These are phyloP conservation scores for Mytilinidion resinicola DNA, from an alignment of 495 filamentous ascomycete genomes.

Conservation along the genomic window DNA sequence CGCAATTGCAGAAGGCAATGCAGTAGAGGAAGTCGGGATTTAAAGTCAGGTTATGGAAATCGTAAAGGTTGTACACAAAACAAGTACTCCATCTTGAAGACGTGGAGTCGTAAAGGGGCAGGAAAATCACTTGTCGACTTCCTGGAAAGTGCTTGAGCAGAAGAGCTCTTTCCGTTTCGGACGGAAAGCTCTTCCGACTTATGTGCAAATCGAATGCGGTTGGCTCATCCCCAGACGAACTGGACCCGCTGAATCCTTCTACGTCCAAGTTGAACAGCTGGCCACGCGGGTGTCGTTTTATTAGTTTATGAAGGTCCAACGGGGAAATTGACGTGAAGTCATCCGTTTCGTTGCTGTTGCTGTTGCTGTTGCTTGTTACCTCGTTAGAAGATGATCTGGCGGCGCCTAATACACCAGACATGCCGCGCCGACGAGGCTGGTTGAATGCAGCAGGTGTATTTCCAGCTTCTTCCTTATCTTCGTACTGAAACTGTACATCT, in stretches of 20 bases:
- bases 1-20: conserved; percentile 18
- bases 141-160: conserved; percentile 10
- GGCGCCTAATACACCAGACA: background rate
- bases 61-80: conserved; percentile 10
- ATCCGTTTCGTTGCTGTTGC: background rate
- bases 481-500: background rate
- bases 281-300: background rate
- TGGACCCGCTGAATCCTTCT: background rate
- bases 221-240: background rate
- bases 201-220: background rate
- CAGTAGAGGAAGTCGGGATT: conserved; percentile 11
- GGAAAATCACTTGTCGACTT: conserved; percentile 11
- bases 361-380: no score
- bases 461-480: no score
- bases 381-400: background rate
- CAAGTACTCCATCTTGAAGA: conserved; percentile 8
- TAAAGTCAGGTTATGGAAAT: conserved; percentile 5
- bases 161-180: background rate
- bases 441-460: background rate
- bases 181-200: conserved; percentile 4
- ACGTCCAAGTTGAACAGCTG: conserved; percentile 1
- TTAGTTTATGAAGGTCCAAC: conserved; percentile 1
- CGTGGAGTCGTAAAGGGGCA: conserved; percentile 18
- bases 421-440: background rate
- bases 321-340: background rate